These are phyloP conservation scores for Euptelea pleiosperma DNA, from an alignment of 164 flowering plant genomes.

Conservation along the genomic window DNA sequence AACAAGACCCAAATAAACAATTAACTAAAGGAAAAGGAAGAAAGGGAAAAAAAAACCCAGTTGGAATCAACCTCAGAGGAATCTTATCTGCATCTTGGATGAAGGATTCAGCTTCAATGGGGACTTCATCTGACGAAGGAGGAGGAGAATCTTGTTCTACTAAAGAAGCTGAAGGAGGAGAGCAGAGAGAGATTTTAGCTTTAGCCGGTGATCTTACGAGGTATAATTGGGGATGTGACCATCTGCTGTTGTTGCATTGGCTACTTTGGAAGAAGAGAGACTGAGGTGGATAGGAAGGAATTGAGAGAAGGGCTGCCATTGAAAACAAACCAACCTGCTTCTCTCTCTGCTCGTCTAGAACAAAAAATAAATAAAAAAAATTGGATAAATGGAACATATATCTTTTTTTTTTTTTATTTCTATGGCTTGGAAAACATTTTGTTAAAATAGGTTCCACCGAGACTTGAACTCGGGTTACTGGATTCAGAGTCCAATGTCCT, in stretches of 20 bases:
- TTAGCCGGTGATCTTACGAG: too few species aligned
- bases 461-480: too few species aligned
- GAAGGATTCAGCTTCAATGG: constrained; percentile 20
- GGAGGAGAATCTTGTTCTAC: constrained; percentile 26
- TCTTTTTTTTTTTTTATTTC: too few species aligned
- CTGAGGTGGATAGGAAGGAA: not conserved
- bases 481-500: constrained; percentile 76
- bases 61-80: constrained; percentile 22
- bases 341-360: too few species aligned
- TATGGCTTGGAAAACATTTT: too few species aligned
- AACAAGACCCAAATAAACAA: not conserved
- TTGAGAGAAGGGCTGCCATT: constrained; percentile 12
- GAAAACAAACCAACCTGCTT: not conserved
- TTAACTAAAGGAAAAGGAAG: not conserved
- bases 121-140: constrained; percentile 15
- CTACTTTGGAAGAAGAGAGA: too few species aligned
- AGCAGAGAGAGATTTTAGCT: constrained; percentile 8
- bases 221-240: constrained; percentile 11
- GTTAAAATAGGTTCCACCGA: too few species aligned
- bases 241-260: too few species aligned
- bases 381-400: too few species aligned
- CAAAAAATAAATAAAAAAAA: too few species aligned
- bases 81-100: constrained; percentile 10
- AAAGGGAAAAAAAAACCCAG: not conserved
- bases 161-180: constrained; percentile 25